These are phyloP conservation scores for Aquilaria yunnanensis DNA, from an alignment of 345 rosid genomes.

Conservation along the genomic window DNA sequence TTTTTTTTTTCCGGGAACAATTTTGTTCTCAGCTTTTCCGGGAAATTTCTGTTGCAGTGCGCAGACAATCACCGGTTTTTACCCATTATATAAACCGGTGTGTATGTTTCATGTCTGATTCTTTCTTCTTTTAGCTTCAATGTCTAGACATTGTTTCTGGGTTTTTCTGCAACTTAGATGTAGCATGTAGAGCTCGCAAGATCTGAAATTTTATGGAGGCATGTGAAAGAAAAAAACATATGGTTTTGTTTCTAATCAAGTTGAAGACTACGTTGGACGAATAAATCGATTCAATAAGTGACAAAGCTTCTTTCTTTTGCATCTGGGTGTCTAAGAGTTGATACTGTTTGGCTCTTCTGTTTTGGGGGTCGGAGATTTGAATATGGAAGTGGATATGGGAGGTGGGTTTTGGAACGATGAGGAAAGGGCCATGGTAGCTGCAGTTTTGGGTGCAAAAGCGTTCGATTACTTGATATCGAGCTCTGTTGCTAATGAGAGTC, in stretches of 20 bases:
- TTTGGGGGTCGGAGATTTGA: slow-evolving; percentile 30
- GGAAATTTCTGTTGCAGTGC: slow-evolving; percentile 5
- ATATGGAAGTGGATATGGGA: slow-evolving; percentile 47
- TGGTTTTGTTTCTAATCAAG: slow-evolving; percentile 2
- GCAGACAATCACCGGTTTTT: slow-evolving; percentile 9
- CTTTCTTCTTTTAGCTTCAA: slow-evolving; percentile 5
- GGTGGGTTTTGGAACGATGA: slow-evolving; percentile 69
- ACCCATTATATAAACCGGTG: slow-evolving; percentile 26
- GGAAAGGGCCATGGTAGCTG: slow-evolving; percentile 54
- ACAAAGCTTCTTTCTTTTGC: slow-evolving; percentile 10
- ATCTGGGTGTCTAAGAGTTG: slow-evolving; percentile 10
- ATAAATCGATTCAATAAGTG: not conserved
- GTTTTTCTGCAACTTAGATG: slow-evolving; percentile 16
- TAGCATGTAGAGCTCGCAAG: slow-evolving; percentile 23
- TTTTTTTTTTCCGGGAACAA: slow-evolving; percentile 16
- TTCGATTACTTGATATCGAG: slow-evolving; percentile 65
- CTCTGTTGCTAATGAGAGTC: slow-evolving; percentile 58
- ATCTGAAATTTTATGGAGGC: slow-evolving; percentile 32
- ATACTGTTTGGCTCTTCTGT: not conserved
- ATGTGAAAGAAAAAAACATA: slow-evolving; percentile 6
- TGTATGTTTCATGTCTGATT: slow-evolving; percentile 19
- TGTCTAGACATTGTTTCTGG: slow-evolving; percentile 16
- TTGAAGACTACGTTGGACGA: slow-evolving; percentile 15
- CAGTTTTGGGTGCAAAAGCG: slow-evolving; percentile 78
- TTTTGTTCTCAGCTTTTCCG: slow-evolving; percentile 1